Evolutionary conservation across 1,139 yeast species (phyloP).

Genomic region (Saccharomyces pastorianus): DNA sequence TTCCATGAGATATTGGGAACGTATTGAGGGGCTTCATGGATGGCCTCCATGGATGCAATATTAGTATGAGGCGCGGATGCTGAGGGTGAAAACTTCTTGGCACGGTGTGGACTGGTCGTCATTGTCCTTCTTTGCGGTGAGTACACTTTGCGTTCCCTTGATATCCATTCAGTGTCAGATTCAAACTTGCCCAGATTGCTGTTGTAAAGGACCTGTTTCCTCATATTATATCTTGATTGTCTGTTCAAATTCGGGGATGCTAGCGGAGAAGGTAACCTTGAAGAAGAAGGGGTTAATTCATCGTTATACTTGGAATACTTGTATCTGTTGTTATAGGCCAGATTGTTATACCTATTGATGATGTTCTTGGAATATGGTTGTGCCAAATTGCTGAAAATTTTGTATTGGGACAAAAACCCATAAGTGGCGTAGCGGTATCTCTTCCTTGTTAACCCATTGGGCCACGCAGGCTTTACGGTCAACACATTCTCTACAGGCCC

Average conservation of each 20-base stretch:
- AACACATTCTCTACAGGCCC: neutral
- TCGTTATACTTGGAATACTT: neutral
- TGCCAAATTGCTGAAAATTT: constrained; percentile 1
- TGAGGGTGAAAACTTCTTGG: constrained; percentile 6
- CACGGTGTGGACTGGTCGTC: constrained; percentile 7
- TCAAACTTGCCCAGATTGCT: neutral
- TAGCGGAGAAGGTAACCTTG: neutral
- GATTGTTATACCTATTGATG: neutral
- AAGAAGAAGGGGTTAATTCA: neutral
- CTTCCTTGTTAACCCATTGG: constrained; percentile 2
- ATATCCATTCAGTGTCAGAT: neutral
- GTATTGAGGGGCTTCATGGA: constrained; percentile 11
- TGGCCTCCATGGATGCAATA: constrained; percentile 4
- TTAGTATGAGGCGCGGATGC: constrained; percentile 3
- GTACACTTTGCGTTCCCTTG: neutral
- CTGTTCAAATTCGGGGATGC: constrained; percentile 1
- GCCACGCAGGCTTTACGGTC: constrained; percentile 7
- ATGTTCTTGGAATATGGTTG: neutral
- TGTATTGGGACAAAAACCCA: constrained; percentile 9
- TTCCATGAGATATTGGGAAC: constrained; percentile 47
- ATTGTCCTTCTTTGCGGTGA: constrained; percentile 3
- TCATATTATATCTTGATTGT: constrained; percentile 2
- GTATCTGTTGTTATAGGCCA: neutral
- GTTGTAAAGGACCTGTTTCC: neutral
- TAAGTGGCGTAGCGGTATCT: constrained; percentile 6